phyloP scores from a whole-genome alignment of 805 yeast species.

The Kodamaea lidongshanica region DNA sequence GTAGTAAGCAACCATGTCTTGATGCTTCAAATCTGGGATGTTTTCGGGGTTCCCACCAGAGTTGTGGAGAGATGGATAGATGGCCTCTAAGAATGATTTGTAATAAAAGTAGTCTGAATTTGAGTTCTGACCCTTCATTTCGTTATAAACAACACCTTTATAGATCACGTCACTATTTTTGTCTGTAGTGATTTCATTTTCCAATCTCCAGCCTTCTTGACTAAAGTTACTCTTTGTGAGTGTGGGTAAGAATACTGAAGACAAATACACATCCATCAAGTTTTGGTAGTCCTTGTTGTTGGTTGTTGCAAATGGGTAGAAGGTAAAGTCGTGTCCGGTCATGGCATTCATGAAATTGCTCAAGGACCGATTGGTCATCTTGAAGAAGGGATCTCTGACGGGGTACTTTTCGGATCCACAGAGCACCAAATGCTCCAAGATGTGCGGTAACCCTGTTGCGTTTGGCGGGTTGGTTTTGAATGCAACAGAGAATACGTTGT shows the following conservation, averaged over 20 bases:
- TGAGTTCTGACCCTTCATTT: slow-evolving; percentile 96
- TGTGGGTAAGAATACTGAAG: slow-evolving; percentile 78
- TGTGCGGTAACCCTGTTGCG: slow-evolving; percentile 93
- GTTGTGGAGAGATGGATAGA: slow-evolving; percentile 80
- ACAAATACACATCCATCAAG: slow-evolving; percentile 80
- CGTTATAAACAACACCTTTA: slow-evolving; percentile 96
- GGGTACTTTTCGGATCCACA: slow-evolving; percentile 92
- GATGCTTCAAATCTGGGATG: slow-evolving; percentile 69
- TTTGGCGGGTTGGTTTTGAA: slow-evolving; percentile 95
- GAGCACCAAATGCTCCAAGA: slow-evolving; percentile 89
- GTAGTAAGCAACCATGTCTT: slow-evolving; percentile 76
- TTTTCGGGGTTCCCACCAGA: slow-evolving; percentile 90
- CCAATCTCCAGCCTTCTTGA: slow-evolving; percentile 98
- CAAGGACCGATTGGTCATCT: slow-evolving; percentile 91
- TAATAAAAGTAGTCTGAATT: slow-evolving; percentile 82
- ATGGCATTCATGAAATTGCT: slow-evolving; percentile 97
- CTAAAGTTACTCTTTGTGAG: slow-evolving; percentile 73
- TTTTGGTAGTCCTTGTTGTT: slow-evolving; percentile 75
- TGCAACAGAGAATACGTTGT: slow-evolving; percentile 82
- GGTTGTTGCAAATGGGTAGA: slow-evolving; percentile 94
- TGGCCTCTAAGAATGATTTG: slow-evolving; percentile 73
- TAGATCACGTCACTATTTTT: slow-evolving; percentile 55
- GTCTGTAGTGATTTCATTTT: slow-evolving; percentile 58
- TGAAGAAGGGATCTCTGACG: slow-evolving; percentile 95
- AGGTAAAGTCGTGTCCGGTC: slow-evolving; percentile 97